A percentile compares a stretch with the other conserved stretches of the same genome.
phyloP scores from a whole-genome alignment of 495 filamentous ascomycete species.

The Hyaloscypha hepaticicola region DNA sequence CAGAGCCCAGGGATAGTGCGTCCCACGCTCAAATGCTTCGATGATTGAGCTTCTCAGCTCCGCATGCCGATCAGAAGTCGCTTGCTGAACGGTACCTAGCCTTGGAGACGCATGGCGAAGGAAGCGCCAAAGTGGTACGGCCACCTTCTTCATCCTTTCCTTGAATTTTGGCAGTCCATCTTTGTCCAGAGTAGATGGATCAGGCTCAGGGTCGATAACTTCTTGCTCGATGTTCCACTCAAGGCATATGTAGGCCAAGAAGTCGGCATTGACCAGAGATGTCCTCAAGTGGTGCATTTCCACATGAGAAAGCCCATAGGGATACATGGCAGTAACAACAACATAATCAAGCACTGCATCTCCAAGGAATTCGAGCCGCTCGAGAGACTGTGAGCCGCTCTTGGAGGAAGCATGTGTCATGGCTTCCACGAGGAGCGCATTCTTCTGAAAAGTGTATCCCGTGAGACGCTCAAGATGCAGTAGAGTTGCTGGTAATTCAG shows the following conservation, averaged over 20 bases:
- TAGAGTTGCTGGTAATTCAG: constrained; percentile 21
- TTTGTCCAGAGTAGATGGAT: constrained; percentile 13
- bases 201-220: constrained; percentile 28
- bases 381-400: constrained; percentile 60
- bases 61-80: constrained; percentile 48
- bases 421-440: constrained; percentile 74
- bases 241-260: constrained; percentile 85
- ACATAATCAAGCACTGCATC: constrained; percentile 84
- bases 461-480: constrained; percentile 55
- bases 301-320: constrained; percentile 46
- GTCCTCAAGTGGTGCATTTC: constrained; percentile 74
- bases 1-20: constrained; percentile 70
- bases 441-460: constrained; percentile 70
- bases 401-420: constrained; percentile 78
- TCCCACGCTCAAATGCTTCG: constrained; percentile 44
- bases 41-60: constrained; percentile 50
- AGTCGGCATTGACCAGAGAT: constrained; percentile 77
- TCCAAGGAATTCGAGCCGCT: constrained; percentile 88
- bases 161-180: constrained; percentile 30
- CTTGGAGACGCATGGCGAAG: constrained; percentile 56
- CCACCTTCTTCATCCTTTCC: not conserved
- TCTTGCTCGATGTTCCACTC: constrained; percentile 43
- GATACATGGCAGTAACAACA: constrained; percentile 56
- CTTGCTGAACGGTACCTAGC: constrained; percentile 42
- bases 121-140: constrained; percentile 67